These are phyloP conservation scores for Phytophthora sp. DNA, from an alignment of 352 stramenopile species.

Conservation along the genomic window DNA sequence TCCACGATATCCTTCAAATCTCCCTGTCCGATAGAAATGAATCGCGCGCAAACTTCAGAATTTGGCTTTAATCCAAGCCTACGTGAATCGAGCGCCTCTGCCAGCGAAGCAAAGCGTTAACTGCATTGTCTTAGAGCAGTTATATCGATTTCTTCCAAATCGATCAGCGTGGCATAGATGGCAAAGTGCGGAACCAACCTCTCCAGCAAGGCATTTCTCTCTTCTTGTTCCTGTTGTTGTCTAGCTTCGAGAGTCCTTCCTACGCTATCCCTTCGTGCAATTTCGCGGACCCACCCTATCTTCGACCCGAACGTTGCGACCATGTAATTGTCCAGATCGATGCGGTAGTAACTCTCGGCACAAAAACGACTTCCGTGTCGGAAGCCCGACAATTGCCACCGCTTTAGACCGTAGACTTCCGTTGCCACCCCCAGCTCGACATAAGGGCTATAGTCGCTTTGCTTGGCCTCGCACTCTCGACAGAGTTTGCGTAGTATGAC, in stretches of 20 bases:
- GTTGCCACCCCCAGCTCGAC: background rate
- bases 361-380: background rate
- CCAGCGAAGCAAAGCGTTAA: slow-evolving; percentile 1
- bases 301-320: slow-evolving; percentile 4
- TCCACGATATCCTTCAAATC: slow-evolving; percentile 11
- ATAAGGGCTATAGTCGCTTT: background rate
- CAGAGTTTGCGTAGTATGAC: background rate
- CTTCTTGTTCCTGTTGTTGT: slow-evolving; percentile 6
- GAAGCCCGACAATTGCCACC: background rate
- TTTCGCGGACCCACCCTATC: slow-evolving; percentile 9
- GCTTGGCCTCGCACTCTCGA: slow-evolving; percentile 2
- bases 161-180: background rate
- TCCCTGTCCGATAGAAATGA: background rate
- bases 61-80: background rate
- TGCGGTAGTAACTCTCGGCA: background rate
- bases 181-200: slow-evolving; percentile 5
- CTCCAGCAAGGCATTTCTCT: slow-evolving; percentile 3
- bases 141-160: background rate
- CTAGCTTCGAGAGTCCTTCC: background rate
- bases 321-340: slow-evolving; percentile 19
- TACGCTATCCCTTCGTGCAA: slow-evolving; percentile 1
- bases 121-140: background rate
- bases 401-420: slow-evolving; percentile 13
- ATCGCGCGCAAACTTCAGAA: slow-evolving; percentile 8
- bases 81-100: slow-evolving; percentile 1